Percentiles rank a stretch among this genome's conserved stretches.
Evolutionary conservation across 2,329 filamentous ascomycete genomes (phyloP).

Genomic region (Trichothecium sympodiale): DNA sequence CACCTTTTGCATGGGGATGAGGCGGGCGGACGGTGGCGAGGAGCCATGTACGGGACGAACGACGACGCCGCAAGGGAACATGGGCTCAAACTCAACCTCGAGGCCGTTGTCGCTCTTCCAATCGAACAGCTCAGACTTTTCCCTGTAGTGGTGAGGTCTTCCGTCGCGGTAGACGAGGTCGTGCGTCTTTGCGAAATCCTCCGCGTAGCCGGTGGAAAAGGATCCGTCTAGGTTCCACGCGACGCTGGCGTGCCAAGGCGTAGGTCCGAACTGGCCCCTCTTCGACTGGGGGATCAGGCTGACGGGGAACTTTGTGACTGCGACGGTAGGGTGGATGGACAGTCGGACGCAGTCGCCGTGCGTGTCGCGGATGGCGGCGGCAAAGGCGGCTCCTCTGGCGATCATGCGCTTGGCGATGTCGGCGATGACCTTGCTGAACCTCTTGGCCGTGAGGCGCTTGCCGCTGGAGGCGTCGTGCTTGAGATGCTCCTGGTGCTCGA

Average conservation of each 20-base stretch:
- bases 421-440: slow-evolving; percentile 5
- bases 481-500: slow-evolving; percentile 3
- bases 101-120: slow-evolving; percentile 8
- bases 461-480: no score
- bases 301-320: slow-evolving; percentile 8
- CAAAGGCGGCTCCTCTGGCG: slow-evolving; percentile 6
- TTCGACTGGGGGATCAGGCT: slow-evolving; percentile 11
- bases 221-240: slow-evolving; percentile 20
- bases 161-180: slow-evolving; percentile 20
- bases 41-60: slow-evolving; percentile 1
- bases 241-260: slow-evolving; percentile 22
- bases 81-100: slow-evolving; percentile 6
- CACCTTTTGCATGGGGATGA: neutral
- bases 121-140: slow-evolving; percentile 18
- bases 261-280: slow-evolving; percentile 8
- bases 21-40: neutral
- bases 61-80: slow-evolving; percentile 9
- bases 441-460: neutral
- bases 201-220: slow-evolving; percentile 9
- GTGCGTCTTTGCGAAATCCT: slow-evolving; percentile 14
- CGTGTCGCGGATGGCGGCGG: slow-evolving; percentile 3
- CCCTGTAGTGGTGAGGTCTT: slow-evolving; percentile 22
- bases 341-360: slow-evolving; percentile 5
- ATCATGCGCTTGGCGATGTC: slow-evolving; percentile 7
- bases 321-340: slow-evolving; percentile 4